Evolutionary conservation across 1,139 yeast genomes (phyloP).

Genomic region (Suhomyces taliae): DNA sequence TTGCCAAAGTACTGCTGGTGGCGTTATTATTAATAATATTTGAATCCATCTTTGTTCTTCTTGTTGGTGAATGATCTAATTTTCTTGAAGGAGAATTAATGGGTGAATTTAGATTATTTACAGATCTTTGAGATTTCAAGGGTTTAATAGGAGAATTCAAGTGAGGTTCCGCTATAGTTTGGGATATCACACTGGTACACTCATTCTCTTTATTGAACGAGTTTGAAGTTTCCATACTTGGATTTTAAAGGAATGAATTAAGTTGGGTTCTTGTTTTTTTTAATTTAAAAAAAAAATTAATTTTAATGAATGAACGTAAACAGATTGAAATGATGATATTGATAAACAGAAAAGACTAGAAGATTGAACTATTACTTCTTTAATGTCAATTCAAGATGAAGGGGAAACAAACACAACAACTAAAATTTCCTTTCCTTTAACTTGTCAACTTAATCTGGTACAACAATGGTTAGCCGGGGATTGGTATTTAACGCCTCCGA

Average conservation of each 20-base stretch:
- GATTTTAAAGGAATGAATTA: conserved; percentile 1
- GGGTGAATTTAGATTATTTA: conserved; percentile 9
- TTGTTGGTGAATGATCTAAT: conserved; percentile 5
- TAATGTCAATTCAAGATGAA: too few relatives aligned
- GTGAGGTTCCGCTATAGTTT: conserved; percentile 5
- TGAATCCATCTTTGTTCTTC: conserved; percentile 10
- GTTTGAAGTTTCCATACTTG: conserved; percentile 9
- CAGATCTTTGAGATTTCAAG: conserved; percentile 11
- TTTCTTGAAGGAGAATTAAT: conserved; percentile 5
- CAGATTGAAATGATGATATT: too few relatives aligned
- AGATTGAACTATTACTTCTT: too few relatives aligned
- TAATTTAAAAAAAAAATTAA: too few relatives aligned
- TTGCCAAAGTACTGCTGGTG: not conserved
- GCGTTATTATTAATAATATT: not conserved
- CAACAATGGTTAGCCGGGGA: not conserved
- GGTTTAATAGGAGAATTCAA: conserved; percentile 9
- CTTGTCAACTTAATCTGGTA: too few relatives aligned
- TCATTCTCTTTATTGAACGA: conserved; percentile 13
- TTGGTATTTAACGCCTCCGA: not conserved
- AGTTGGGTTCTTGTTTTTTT: not conserved
- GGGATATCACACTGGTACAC: conserved; percentile 13
- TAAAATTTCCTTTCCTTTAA: too few relatives aligned
- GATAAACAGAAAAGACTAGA: too few relatives aligned
- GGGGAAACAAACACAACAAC: too few relatives aligned
- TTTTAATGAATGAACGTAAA: too few relatives aligned